Conservation (phyloP, 2,329 filamentous ascomycete genomes). For the Cordyceps pruinosa region DNA sequence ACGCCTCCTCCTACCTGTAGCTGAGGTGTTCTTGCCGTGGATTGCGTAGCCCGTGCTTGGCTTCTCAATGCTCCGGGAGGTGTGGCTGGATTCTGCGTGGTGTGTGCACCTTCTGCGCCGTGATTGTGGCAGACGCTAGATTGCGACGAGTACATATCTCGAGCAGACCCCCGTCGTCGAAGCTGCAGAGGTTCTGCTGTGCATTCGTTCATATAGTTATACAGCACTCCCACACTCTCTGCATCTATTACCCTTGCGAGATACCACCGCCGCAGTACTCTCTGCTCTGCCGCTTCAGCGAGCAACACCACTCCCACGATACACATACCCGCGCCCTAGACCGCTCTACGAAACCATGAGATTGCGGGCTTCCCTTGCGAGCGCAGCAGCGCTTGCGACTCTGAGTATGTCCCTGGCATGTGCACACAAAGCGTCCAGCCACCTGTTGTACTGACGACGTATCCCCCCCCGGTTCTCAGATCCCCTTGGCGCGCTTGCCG, state of each 20-base stretch:
- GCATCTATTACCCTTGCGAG: too few relatives aligned
- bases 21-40: not conserved
- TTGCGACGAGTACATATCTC: not conserved
- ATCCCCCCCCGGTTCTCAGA: not conserved
- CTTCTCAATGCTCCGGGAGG: not conserved
- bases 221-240: too few relatives aligned
- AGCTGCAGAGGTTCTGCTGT: not conserved
- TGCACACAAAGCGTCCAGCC: not conserved
- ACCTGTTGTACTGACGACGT: too few relatives aligned
- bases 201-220: not conserved
- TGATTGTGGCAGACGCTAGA: not conserved
- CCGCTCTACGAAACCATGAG: not conserved
- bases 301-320: too few relatives aligned
- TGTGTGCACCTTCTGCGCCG: not conserved
- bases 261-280: too few relatives aligned
- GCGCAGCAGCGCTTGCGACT: slow-evolving; percentile 8
- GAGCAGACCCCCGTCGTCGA: not conserved
- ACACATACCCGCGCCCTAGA: too few relatives aligned
- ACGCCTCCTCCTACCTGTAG: not conserved
- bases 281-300: too few relatives aligned
- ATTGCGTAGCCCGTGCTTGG: not conserved
- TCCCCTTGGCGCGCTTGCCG: slow-evolving; percentile 17
- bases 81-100: not conserved
- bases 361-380: not conserved
- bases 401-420: not conserved